Conservation (phyloP, 2,329 filamentous ascomycete species). For the Penicillium sclerotigenum region DNA sequence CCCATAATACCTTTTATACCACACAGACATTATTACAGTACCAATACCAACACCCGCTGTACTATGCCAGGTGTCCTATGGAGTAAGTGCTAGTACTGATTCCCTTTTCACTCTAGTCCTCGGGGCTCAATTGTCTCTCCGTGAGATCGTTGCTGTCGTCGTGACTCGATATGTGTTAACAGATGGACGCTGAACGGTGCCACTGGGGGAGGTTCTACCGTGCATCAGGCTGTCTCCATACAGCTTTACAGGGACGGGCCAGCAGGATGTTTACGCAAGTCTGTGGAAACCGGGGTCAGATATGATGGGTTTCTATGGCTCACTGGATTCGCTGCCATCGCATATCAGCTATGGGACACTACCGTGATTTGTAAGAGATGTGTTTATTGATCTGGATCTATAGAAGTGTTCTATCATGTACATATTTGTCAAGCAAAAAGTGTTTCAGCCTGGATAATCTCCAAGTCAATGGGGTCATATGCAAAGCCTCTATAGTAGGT, state of each 20-base stretch:
- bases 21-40: no score
- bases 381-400: neutral
- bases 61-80: no score
- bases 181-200: neutral
- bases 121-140: neutral
- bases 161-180: slow-evolving; percentile 1
- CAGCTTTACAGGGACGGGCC: neutral
- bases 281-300: neutral
- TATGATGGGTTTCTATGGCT: neutral
- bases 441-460: neutral
- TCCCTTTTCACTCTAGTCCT: neutral
- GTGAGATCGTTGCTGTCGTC: neutral
- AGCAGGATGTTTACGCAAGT: neutral
- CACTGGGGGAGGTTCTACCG: neutral
- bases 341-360: neutral
- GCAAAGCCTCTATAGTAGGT: neutral
- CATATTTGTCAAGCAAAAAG: neutral
- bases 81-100: no score
- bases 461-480: neutral
- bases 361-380: neutral
- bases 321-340: neutral
- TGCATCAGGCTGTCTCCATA: neutral
- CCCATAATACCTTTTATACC: no score
- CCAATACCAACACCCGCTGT: no score
- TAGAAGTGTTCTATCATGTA: neutral